Evolutionary conservation across 176 grass and related monocot species (phyloP).

Genomic region (Avena atlantica): DNA sequence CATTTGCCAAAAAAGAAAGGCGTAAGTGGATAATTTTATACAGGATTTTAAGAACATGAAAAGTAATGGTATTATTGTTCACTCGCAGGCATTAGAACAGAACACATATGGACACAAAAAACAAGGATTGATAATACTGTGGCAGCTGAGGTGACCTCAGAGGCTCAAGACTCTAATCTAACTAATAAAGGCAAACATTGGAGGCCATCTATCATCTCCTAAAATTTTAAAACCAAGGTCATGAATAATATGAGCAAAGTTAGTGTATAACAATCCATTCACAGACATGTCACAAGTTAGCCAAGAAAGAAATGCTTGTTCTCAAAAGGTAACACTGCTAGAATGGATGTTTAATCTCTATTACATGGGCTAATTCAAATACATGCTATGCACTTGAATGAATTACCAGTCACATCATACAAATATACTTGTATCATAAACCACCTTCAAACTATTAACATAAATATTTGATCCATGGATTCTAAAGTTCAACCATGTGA

Average conservation of each 20-base stretch:
- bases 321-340: not conserved
- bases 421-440: slow-evolving; percentile 3
- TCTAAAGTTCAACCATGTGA: not conserved
- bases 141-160: slow-evolving; percentile 12
- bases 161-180: slow-evolving; percentile 11
- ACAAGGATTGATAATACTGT: not conserved
- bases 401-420: slow-evolving; percentile 17
- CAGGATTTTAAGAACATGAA: not conserved
- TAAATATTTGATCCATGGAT: slow-evolving; percentile 14
- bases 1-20: too few relatives aligned
- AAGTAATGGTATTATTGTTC: not conserved
- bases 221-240: not conserved
- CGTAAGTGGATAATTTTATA: not conserved
- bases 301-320: not conserved
- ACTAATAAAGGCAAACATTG: slow-evolving; percentile 28
- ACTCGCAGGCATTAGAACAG: not conserved
- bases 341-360: slow-evolving; percentile 1
- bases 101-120: not conserved
- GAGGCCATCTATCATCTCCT: slow-evolving; percentile 9
- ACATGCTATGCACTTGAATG: not conserved
- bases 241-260: slow-evolving; percentile 19
- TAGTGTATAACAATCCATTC: not conserved
- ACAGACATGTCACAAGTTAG: slow-evolving; percentile 4
- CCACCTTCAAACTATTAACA: not conserved
- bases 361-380: slow-evolving; percentile 1